phyloP scores from a whole-genome alignment of 768 basidiomycete species.

The Tulasnella sp. region DNA sequence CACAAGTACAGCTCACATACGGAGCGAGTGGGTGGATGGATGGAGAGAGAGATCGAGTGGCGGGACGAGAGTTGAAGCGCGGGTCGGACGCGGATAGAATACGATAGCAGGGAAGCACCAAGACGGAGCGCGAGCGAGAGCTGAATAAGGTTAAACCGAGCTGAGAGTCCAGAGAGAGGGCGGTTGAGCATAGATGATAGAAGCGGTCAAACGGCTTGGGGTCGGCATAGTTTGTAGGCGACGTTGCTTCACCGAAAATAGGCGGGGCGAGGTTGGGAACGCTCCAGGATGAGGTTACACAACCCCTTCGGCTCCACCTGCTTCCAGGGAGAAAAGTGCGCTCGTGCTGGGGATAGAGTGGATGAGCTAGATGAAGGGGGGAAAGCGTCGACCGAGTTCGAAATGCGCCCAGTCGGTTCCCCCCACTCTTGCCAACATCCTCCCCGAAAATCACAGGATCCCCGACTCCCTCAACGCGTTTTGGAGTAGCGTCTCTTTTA shows the following conservation, averaged over 20 bases:
- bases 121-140: too few species aligned
- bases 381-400: too few species aligned
- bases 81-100: neutral
- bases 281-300: neutral
- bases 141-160: too few species aligned
- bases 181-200: too few species aligned
- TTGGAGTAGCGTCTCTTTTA: conserved; percentile 42
- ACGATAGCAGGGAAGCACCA: neutral
- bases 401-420: too few species aligned
- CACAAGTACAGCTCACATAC: neutral
- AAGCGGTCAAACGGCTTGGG: too few species aligned
- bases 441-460: conserved; percentile 31
- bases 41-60: neutral
- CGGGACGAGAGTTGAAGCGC: neutral
- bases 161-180: too few species aligned
- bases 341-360: neutral
- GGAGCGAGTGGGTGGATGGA: neutral
- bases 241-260: too few species aligned
- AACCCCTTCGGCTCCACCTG: neutral
- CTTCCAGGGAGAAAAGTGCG: neutral
- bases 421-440: neutral
- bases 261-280: too few species aligned
- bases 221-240: too few species aligned
- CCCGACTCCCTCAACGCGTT: conserved; percentile 41
- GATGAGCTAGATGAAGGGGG: neutral